A percentile compares a stretch with the other conserved stretches of the same genome.
phyloP scores from a whole-genome alignment of 2,329 filamentous ascomycete species.

The Fusarium longipes region DNA sequence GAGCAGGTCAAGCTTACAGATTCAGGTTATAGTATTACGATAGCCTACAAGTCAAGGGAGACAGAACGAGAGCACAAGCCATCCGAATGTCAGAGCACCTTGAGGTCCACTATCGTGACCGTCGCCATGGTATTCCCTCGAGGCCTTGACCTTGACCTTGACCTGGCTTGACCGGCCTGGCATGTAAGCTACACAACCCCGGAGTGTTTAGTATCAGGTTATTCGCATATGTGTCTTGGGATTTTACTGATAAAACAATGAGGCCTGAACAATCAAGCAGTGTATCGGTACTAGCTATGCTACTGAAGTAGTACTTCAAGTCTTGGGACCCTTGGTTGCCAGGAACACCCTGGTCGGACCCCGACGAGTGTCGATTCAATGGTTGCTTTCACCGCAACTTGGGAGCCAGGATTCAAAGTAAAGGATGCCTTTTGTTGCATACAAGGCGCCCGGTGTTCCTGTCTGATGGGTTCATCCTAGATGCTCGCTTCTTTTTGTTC shows the following conservation, averaged over 20 bases:
- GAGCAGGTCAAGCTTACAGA: constrained; percentile 23
- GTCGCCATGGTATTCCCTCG: constrained; percentile 37
- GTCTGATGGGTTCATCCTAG: constrained; percentile 1
- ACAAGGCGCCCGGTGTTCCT: constrained; percentile 11
- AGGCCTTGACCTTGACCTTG: constrained; percentile 11
- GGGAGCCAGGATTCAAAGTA: constrained; percentile 35
- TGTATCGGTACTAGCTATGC: constrained; percentile 1
- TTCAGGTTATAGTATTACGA: neutral
- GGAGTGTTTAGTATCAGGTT: constrained; percentile 6
- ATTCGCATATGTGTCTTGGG: neutral
- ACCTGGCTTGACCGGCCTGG: neutral
- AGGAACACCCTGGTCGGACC: constrained; percentile 42
- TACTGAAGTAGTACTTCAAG: constrained; percentile 2
- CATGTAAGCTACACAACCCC: constrained; percentile 4
- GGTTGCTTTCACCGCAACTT: constrained; percentile 48
- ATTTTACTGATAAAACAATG: constrained; percentile 11
- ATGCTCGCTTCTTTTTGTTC: constrained; percentile 21
- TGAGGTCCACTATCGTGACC: constrained; percentile 37
- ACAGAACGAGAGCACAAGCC: constrained; percentile 32
- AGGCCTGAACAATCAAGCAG: neutral
- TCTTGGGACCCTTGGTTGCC: constrained; percentile 20
- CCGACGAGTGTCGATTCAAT: constrained; percentile 33
- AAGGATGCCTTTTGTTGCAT: constrained; percentile 27
- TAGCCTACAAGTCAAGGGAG: neutral
- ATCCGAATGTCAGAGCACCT: constrained; percentile 32